Evolutionary conservation across 176 grass and related monocot genomes (phyloP).

Genomic region (Microstegium vimineum): DNA sequence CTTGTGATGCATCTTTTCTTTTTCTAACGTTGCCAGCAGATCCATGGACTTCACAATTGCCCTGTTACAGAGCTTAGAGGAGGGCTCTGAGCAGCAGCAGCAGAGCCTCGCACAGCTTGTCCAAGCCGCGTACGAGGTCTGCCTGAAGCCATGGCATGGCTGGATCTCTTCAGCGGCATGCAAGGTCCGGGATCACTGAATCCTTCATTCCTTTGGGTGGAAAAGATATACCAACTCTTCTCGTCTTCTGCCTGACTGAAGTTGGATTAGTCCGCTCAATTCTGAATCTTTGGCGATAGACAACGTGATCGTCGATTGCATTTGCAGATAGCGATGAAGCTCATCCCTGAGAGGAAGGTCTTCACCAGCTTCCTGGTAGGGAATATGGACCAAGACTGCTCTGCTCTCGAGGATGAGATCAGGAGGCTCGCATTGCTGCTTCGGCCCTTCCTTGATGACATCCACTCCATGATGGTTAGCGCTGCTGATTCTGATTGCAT

Average conservation of each 20-base stretch:
- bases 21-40: conserved; percentile 38
- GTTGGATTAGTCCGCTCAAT: background rate
- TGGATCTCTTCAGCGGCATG: conserved; percentile 92
- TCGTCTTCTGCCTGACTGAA: too few species aligned
- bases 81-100: conserved; percentile 39
- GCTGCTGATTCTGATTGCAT: background rate
- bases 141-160: conserved; percentile 79
- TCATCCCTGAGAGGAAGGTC: conserved; percentile 60
- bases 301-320: background rate
- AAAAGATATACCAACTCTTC: too few species aligned
- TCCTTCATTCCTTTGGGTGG: background rate
- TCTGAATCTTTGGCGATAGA: background rate
- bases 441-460: conserved; percentile 55
- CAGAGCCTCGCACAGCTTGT: conserved; percentile 50
- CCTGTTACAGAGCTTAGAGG: conserved; percentile 53
- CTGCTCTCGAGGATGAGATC: conserved; percentile 38
- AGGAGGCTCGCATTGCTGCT: conserved; percentile 37
- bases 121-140: conserved; percentile 51
- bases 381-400: conserved; percentile 28
- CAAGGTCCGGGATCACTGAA: conserved; percentile 42
- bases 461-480: conserved; percentile 69
- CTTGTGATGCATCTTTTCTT: background rate
- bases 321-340: conserved; percentile 67
- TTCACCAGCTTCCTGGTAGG: conserved; percentile 43
- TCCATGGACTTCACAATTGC: conserved; percentile 73